Evolutionary conservation across 2,329 filamentous ascomycete species (phyloP).

Genomic region (Rutstroemia sydowiana): DNA sequence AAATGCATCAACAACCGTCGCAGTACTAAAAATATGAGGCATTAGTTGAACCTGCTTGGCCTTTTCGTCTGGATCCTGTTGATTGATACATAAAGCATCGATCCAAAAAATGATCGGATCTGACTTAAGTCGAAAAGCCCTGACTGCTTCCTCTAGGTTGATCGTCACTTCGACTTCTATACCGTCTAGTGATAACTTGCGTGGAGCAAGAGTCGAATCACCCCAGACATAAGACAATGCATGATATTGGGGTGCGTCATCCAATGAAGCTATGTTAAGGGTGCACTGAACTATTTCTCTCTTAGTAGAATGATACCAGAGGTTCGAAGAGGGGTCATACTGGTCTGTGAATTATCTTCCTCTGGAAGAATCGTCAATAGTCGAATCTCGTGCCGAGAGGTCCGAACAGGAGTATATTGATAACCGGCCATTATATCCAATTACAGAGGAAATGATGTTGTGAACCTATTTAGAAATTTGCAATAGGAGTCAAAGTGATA

Average conservation of each 20-base stretch:
- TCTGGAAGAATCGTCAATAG: background rate
- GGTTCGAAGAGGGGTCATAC: background rate
- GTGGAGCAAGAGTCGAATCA: background rate
- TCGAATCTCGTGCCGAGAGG: background rate
- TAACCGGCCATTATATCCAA: background rate
- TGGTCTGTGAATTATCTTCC: background rate
- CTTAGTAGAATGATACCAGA: background rate
- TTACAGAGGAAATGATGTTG: no score
- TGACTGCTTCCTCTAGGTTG: conserved; percentile 13
- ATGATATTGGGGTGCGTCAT: conserved; percentile 1
- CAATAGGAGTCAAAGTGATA: no score
- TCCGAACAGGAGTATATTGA: background rate
- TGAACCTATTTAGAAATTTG: no score
- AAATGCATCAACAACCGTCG: conserved; percentile 8
- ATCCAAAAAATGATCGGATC: conserved; percentile 5
- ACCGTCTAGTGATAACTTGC: conserved; percentile 8
- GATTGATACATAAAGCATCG: conserved; percentile 16
- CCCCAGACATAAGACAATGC: conserved; percentile 12
- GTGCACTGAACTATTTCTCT: background rate
- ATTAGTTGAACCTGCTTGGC: conserved; percentile 11
- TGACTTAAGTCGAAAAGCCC: conserved; percentile 6
- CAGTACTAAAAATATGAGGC: conserved; percentile 10
- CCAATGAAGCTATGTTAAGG: background rate
- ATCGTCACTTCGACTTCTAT: conserved; percentile 7
- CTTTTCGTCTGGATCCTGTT: conserved; percentile 10